A percentile compares a stretch with the other conserved stretches of the same genome.
These are phyloP conservation scores for Wallacemonas sp. DNA, from an alignment of 208 protist species.

Conservation along the genomic window DNA sequence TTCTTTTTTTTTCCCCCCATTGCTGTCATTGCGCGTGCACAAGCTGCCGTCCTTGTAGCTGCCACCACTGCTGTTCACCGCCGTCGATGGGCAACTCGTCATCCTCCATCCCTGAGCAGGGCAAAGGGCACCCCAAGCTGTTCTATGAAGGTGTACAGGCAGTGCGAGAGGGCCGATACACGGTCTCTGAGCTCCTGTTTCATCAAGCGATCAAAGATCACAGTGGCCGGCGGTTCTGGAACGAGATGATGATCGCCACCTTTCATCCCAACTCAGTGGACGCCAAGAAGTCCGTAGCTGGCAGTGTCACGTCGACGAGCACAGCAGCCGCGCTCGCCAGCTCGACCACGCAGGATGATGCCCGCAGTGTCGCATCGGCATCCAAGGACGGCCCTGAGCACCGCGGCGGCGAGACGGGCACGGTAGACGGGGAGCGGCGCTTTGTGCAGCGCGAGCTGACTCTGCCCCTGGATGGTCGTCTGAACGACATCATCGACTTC, in stretches of 20 bases:
- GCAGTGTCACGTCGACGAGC: background rate
- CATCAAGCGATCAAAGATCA: conserved; percentile 45
- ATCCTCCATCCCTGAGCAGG: conserved; percentile 12
- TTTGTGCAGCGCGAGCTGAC: conserved; percentile 14
- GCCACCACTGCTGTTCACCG: background rate
- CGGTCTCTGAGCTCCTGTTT: conserved; percentile 44
- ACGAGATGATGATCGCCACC: conserved; percentile 14
- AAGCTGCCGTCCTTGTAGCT: background rate
- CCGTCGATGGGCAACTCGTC: conserved; percentile 18
- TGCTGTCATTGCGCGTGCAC: too few relatives aligned
- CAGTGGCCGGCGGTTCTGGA: conserved; percentile 33
- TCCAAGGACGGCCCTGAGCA: too few relatives aligned
- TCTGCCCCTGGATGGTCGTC: conserved; percentile 35
- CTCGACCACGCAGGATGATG: background rate
- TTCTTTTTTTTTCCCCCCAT: conserved; percentile 1
- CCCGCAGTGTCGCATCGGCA: background rate
- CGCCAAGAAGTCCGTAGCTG: background rate
- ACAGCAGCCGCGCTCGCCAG: background rate
- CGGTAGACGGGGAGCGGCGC: conserved; percentile 6
- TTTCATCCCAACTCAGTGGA: conserved; percentile 8
- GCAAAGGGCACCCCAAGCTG: conserved; percentile 26
- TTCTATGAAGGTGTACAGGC: conserved; percentile 35
- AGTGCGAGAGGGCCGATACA: conserved; percentile 44
- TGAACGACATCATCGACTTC: conserved; percentile 31
- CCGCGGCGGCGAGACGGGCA: background rate